Base-by-base conservation (phyloP, 768 basidiomycete genomes). In the Glaciozyma antarctica region DNA sequence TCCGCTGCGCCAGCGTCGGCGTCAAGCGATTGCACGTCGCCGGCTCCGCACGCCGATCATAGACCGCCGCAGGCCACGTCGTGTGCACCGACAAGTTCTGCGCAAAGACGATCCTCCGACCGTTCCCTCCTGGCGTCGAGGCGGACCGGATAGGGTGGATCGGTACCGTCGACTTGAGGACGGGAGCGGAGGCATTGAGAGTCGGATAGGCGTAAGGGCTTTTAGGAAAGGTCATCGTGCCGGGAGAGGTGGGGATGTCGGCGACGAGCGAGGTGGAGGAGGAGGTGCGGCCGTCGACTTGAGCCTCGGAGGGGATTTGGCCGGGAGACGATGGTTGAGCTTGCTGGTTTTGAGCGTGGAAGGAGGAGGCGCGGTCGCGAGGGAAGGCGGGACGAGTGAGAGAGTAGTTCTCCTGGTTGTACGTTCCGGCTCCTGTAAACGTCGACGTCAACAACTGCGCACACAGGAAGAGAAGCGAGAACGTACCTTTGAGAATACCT, bases 11-110 rank as follows among this genome's bases (percentile, higher is more conserved):
- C 73, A 98, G 80, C 64, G 87, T 85, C 52, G 94, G 95, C 60
- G 95, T 99, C 73, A 99, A 78, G 48, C 89, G 83, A 78, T 93
- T 97, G 86, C 92, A 97, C 32, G 94, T 98, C 55, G 92, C 93
- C 26, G 90, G 91, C 77, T 97, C 94, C 71, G 90, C 91, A 73
- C 92, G 81, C 60, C 95, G 82, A 78, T 99, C 94, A 78, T 99
- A 99, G 66, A 90, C 87, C 41, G 83, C 80, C 26, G 89, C 77
- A 53, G 90, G 85, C 80, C 95, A 98, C n/a, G 94, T 99, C 77
- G 92, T 89, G 74, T 98, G 98, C 51, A 99, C 89, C 34, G 88
- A 89, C 75, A 98, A 78, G 75, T 90, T 94, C 56, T 83, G 87
- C 38, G 93, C 93, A 77, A 97, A 99, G 60, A 87, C 83, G 60